A percentile compares a stretch with the other conserved stretches of the same genome.
phyloP scores from a whole-genome alignment of 2,329 filamentous ascomycete genomes.

The Xylaria hypoxylon region DNA sequence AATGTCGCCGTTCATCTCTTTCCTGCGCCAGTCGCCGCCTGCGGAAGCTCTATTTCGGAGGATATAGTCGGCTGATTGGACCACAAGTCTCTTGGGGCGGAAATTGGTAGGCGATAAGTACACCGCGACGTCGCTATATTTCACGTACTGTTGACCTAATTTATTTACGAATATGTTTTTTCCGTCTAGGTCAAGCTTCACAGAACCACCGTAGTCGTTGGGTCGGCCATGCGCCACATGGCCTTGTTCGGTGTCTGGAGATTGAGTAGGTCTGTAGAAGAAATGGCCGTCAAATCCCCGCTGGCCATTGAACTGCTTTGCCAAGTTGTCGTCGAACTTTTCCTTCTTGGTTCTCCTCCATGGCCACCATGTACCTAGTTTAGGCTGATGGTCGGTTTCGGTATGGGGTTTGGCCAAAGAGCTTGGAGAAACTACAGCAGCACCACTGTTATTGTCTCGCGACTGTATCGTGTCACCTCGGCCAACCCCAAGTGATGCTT shows the following conservation, averaged over 20 bases:
- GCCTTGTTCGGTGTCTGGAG: conserved; percentile 26
- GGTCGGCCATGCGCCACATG: too few relatives aligned
- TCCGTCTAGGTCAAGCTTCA: conserved; percentile 29
- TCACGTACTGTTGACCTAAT: too few relatives aligned
- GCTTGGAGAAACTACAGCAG: background rate
- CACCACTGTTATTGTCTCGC: conserved; percentile 1
- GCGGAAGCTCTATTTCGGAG: conserved; percentile 25
- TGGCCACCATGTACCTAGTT: conserved; percentile 24
- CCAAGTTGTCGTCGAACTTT: conserved; percentile 26
- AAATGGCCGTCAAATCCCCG: conserved; percentile 33
- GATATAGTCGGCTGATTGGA: conserved; percentile 41
- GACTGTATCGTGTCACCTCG: background rate
- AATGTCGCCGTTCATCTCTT: conserved; percentile 41
- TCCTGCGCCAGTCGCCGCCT: conserved; percentile 43
- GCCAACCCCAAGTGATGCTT: background rate
- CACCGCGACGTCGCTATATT: conserved; percentile 44
- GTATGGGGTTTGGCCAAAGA: background rate
- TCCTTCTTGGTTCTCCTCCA: conserved; percentile 27
- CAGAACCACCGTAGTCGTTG: conserved; percentile 30
- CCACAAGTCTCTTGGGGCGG: conserved; percentile 42
- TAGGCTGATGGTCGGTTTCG: background rate
- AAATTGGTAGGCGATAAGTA: conserved; percentile 45
- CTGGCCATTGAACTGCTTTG: conserved; percentile 36
- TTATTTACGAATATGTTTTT: conserved; percentile 42
- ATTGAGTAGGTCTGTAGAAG: conserved; percentile 26